Evolutionary conservation across 148 eudicot species (phyloP).

Genomic region (Fagopyrum esculentum): DNA sequence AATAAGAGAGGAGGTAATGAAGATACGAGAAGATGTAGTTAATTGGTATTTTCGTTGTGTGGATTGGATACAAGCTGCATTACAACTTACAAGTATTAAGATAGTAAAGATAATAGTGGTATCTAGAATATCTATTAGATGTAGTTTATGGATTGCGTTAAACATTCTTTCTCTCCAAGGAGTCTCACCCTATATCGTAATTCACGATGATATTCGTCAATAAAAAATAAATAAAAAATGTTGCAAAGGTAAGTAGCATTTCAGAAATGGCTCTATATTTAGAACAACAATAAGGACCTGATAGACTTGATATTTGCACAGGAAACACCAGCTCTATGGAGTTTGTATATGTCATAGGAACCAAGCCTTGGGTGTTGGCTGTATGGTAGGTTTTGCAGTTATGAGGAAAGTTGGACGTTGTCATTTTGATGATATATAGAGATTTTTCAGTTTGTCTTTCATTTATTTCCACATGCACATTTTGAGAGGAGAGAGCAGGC

Average conservation of each 20-base stretch:
- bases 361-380: background rate
- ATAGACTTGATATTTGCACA: background rate
- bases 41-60: background rate
- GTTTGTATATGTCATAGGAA: background rate
- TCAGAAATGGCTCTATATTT: background rate
- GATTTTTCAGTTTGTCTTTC: background rate
- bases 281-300: constrained; percentile 3
- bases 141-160: too few relatives aligned
- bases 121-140: too few relatives aligned
- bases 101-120: too few relatives aligned
- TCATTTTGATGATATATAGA: background rate
- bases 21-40: background rate
- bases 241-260: background rate
- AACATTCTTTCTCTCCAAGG: too few relatives aligned
- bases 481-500: background rate
- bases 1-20: background rate
- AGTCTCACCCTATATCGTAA: background rate
- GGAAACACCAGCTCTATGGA: background rate
- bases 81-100: too few relatives aligned
- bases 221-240: background rate
- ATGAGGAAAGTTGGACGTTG: background rate
- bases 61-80: background rate
- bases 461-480: background rate
- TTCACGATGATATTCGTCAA: background rate
- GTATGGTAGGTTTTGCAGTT: background rate